phyloP scores from a whole-genome alignment of 169 alveolate species.

The Plasmodium adleri region DNA sequence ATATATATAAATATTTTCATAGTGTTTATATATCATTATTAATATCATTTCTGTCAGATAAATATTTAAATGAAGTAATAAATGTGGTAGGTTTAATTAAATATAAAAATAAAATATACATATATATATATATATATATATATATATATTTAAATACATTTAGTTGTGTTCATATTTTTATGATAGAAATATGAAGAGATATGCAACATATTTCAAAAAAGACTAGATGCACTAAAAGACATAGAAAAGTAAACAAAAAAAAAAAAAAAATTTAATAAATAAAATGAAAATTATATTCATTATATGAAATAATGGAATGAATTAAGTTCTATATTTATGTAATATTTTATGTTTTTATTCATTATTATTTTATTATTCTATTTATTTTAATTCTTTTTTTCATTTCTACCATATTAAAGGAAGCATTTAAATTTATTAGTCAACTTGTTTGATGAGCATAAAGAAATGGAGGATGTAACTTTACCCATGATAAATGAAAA shows the following conservation, averaged over 20 bases:
- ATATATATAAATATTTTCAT: background rate
- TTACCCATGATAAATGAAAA: background rate
- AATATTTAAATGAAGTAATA: no score
- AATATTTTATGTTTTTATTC: background rate
- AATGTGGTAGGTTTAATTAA: no score
- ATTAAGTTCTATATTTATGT: background rate
- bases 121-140: background rate
- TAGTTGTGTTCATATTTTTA: background rate
- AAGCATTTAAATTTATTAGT: slow-evolving; percentile 44
- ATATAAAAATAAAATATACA: background rate
- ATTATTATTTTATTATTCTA: background rate
- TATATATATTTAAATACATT: background rate
- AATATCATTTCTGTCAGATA: no score
- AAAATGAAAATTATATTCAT: no score
- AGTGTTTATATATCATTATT: background rate
- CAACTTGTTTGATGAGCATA: slow-evolving; percentile 38
- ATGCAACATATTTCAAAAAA: slow-evolving; percentile 15
- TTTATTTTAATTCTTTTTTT: background rate
- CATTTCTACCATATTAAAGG: background rate
- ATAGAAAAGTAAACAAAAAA: slow-evolving; percentile 59
- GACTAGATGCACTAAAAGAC: slow-evolving; percentile 48
- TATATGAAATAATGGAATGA: background rate
- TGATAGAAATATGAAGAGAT: no score
- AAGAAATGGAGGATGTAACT: slow-evolving; percentile 48
- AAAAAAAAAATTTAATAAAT: background rate